Conservation (phyloP, 1,284 basidiomycete genomes). For the Moesziomyces antarcticus region DNA sequence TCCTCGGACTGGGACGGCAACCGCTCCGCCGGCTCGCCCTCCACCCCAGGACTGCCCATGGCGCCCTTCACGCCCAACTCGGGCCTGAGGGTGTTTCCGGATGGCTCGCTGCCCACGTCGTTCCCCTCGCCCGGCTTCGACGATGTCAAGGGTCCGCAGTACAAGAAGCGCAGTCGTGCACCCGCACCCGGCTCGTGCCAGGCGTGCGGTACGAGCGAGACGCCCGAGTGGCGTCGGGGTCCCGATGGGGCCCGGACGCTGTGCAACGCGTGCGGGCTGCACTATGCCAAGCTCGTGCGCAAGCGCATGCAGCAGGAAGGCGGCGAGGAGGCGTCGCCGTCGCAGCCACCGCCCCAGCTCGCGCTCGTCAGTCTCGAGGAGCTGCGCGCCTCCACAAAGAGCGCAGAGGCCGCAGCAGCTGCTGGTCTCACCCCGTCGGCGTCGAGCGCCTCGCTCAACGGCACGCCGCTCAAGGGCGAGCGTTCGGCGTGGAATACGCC, state of each 20-base stretch:
- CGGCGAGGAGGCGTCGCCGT: constrained; percentile 34
- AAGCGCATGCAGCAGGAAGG: constrained; percentile 53
- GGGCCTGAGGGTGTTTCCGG: constrained; percentile 32
- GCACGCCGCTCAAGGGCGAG: constrained; percentile 27
- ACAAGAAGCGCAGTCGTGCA: constrained; percentile 65
- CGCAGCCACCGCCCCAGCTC: constrained; percentile 29
- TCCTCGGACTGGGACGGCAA: constrained; percentile 43
- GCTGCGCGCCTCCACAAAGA: constrained; percentile 56
- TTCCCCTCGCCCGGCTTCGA: constrained; percentile 43
- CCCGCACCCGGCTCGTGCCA: constrained; percentile 63
- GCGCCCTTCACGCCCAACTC: constrained; percentile 23
- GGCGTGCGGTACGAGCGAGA: constrained; percentile 59
- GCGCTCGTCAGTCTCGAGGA: constrained; percentile 55
- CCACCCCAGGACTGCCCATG: constrained; percentile 14
- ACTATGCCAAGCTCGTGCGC: constrained; percentile 58
- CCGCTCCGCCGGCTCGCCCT: constrained; percentile 1
- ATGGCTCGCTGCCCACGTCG: constrained; percentile 41
- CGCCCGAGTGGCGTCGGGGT: constrained; percentile 66
- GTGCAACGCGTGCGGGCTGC: constrained; percentile 66
- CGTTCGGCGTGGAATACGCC: constrained; percentile 33
- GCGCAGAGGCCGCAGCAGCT: constrained; percentile 35
- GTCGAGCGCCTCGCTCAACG: constrained; percentile 34
- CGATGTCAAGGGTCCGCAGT: constrained; percentile 54
- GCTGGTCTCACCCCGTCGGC: constrained; percentile 19
- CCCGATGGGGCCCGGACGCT: constrained; percentile 65